A percentile compares a stretch with the other conserved stretches of the same genome.
Evolutionary conservation across 805 yeast species (phyloP).

Genomic region (Candida qinlingensis): DNA sequence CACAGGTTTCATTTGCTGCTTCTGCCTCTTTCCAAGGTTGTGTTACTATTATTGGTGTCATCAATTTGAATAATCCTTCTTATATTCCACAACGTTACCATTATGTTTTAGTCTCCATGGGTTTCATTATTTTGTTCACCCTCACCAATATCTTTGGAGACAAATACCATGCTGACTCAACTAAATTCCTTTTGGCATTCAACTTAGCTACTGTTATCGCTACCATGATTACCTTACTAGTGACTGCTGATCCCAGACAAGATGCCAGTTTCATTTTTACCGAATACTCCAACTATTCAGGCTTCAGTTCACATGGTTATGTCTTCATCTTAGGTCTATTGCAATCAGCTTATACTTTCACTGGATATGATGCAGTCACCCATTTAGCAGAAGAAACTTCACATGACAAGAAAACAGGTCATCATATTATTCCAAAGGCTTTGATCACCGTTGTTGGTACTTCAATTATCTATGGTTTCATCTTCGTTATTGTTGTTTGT

Average conservation of each 20-base stretch:
- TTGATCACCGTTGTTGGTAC: conserved; percentile 26
- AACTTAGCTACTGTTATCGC: conserved; percentile 19
- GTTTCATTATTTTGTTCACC: conserved; percentile 21
- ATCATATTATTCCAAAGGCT: conserved; percentile 30
- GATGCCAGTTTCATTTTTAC: conserved; percentile 24
- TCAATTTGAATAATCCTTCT: conserved; percentile 14
- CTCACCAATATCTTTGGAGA: conserved; percentile 19
- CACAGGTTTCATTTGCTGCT: conserved; percentile 24
- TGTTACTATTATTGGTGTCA: conserved; percentile 19
- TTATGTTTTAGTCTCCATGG: conserved; percentile 20
- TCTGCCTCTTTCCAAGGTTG: conserved; percentile 25
- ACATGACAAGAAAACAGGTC: conserved; percentile 14
- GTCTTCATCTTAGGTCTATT: conserved; percentile 25
- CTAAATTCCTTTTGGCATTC: conserved; percentile 15
- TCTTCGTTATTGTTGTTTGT: conserved; percentile 28
- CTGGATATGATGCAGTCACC: conserved; percentile 31
- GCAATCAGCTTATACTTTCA: conserved; percentile 25
- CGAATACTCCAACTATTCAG: conserved; percentile 20
- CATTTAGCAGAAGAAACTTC: conserved; percentile 33
- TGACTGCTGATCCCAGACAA: conserved; percentile 20
- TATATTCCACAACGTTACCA: conserved; percentile 18
- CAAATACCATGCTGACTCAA: conserved; percentile 21
- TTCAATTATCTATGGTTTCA: conserved; percentile 27
- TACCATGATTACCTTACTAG: conserved; percentile 18
- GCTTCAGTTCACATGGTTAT: conserved; percentile 22